Conservation (phyloP, 495 filamentous ascomycete species). For the Chaetomium tenue region DNA sequence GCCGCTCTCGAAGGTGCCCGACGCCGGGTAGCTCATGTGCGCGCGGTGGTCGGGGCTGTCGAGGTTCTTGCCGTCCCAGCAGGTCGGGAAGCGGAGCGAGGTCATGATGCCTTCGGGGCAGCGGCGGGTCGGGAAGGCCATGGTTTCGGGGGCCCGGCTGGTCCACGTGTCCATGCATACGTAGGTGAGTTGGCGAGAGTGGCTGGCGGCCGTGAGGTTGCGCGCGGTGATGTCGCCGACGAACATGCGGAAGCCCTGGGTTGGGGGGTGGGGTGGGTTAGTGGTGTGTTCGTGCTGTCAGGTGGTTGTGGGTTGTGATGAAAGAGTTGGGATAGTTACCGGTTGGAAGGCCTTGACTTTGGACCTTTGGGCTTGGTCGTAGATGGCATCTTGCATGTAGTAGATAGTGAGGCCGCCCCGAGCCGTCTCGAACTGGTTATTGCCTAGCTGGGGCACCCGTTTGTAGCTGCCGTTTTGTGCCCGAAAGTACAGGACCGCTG, state of each 20-base stretch:
- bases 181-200: slow-evolving; percentile 8
- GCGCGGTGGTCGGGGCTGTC: slow-evolving; percentile 40
- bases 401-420: slow-evolving; percentile 3
- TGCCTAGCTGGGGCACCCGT: neutral
- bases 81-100: slow-evolving; percentile 40
- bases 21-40: slow-evolving; percentile 41
- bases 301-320: neutral
- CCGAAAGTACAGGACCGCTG: slow-evolving; percentile 5
- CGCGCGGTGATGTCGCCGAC: neutral
- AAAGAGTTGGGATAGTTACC: neutral
- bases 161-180: slow-evolving; percentile 3
- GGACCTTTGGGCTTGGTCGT: slow-evolving; percentile 4
- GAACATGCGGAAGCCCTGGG: slow-evolving; percentile 10
- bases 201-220: neutral
- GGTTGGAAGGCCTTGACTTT: slow-evolving; percentile 7
- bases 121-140: neutral
- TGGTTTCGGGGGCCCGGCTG: neutral
- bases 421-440: slow-evolving; percentile 4
- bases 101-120: slow-evolving; percentile 40
- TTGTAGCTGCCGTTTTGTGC: slow-evolving; percentile 11
- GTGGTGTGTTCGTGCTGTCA: neutral
- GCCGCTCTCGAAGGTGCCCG: slow-evolving; percentile 35
- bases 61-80: slow-evolving; percentile 39
- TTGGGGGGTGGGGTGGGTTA: neutral
- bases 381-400: slow-evolving; percentile 9